Evolutionary conservation across 2,329 filamentous ascomycete species (phyloP).

Genomic region (Penicillium sp.): DNA sequence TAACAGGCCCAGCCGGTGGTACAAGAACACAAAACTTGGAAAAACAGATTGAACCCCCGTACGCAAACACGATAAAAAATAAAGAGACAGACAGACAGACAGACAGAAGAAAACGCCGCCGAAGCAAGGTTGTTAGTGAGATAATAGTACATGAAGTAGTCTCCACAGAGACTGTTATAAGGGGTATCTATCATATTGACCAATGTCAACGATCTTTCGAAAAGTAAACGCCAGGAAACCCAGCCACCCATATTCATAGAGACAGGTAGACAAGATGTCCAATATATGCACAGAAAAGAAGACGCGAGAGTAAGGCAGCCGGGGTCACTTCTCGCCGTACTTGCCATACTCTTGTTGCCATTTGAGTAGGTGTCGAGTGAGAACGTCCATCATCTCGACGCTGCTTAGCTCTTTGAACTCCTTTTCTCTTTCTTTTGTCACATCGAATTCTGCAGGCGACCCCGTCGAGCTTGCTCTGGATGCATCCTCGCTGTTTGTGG

Average conservation of each 20-base stretch:
- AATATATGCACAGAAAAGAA: constrained; percentile 17
- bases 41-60: neutral
- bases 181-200: neutral
- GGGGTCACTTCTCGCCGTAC: constrained; percentile 43
- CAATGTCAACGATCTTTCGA: neutral
- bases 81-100: neutral
- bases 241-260: constrained; percentile 7
- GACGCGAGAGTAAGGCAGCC: constrained; percentile 11
- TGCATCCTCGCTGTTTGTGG: constrained; percentile 24
- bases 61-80: neutral
- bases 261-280: constrained; percentile 1
- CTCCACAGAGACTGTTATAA: neutral
- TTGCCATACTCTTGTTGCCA: constrained; percentile 74
- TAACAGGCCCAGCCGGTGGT: neutral
- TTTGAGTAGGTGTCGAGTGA: constrained; percentile 74
- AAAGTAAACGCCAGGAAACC: constrained; percentile 8
- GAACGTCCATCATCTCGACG: constrained; percentile 84
- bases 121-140: neutral
- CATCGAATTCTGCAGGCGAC: constrained; percentile 24
- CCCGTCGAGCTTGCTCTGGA: constrained; percentile 10
- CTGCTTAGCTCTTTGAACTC: constrained; percentile 74
- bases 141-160: neutral
- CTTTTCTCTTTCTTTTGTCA: constrained; percentile 36
- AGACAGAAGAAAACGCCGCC: neutral
- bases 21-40: neutral